Base-by-base conservation (phyloP, 768 basidiomycete species). In the Leucogyrophana mollusca region DNA sequence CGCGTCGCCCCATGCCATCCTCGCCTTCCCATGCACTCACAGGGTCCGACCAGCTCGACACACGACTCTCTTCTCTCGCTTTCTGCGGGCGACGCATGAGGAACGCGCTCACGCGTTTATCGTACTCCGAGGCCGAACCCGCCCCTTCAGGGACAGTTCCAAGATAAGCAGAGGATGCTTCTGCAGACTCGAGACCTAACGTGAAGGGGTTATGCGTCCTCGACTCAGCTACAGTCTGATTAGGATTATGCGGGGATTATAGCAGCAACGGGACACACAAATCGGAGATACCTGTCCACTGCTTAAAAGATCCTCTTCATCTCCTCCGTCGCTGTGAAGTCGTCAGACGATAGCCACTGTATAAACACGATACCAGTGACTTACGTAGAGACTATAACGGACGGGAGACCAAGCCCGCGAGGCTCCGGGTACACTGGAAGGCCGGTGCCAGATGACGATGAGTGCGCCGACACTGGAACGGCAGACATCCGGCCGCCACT, bases 281-380 rank as follows among this genome's bases (percentile, higher is more conserved):
- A 78, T 68, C 5, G 87, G 86, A 20, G 87, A 91, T 1, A 74
- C 79, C 57, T 88, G 88, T 1, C 86, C 87, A 56, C 87, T 90
- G 60, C 88, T 90, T 40, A 85, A 64, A n/a, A 83, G 65, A 11
- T 85, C 82, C 11, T 85, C 85, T 16, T 80, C 78, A 9, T 87
- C 85, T 7, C 59, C 64, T 47, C 56, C 56, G 42, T 56, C 56
- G 34, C 66, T 59, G 34, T 47, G 46, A 41, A 64, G 62, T 38
- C 35, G 21, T 24, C 18, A 40, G 38, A 16, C 11, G 34, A 23
- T 41, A 30, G n/a, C 20, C 10, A 23, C 40, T 4, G 11, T 43
- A 8, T 11, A 36, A 24, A 37, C 34, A 8, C 42, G 16, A 36
- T 47, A 4, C 11, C 34, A 18, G 11, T 40, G 24, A 33, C 67